Evolutionary conservation across 1,284 basidiomycete genomes (phyloP).

Genomic region (Ganoderma sinense): DNA sequence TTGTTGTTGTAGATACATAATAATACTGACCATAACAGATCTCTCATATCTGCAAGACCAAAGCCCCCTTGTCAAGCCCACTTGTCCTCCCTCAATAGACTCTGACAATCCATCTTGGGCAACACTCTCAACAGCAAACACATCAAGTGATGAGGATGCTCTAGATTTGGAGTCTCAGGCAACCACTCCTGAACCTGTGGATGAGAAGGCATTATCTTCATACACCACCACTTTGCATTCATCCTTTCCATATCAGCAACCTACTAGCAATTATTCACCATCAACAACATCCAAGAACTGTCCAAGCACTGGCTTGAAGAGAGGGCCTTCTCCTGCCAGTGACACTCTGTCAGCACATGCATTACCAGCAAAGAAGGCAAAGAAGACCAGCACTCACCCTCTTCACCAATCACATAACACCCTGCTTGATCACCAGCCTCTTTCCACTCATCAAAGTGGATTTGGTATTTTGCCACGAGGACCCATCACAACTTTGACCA

Average conservation of each 20-base stretch:
- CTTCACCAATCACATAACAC: background rate
- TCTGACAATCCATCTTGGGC: conserved; percentile 22
- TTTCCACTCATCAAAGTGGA: background rate
- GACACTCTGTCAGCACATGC: background rate
- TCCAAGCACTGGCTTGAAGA: background rate
- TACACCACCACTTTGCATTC: background rate
- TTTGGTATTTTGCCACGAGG: background rate
- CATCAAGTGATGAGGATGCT: conserved; percentile 18
- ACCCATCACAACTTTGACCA: background rate
- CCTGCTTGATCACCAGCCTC: background rate
- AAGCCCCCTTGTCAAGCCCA: background rate
- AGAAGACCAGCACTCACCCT: background rate
- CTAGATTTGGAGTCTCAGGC: conserved; percentile 5
- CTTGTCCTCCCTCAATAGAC: conserved; percentile 3
- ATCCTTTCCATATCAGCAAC: background rate
- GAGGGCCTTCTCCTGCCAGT: background rate
- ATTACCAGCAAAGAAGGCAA: background rate
- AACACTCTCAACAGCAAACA: conserved; percentile 6
- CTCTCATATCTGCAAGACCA: background rate
- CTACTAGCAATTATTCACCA: background rate
- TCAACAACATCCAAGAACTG: background rate
- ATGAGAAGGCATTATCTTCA: background rate
- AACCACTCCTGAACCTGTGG: conserved; percentile 17
- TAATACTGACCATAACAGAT: background rate
- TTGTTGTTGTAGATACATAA: background rate